A percentile compares a stretch with the other conserved stretches of the same genome.
Conservation (phyloP, 2,329 filamentous ascomycete species). For the Beauveria australis region DNA sequence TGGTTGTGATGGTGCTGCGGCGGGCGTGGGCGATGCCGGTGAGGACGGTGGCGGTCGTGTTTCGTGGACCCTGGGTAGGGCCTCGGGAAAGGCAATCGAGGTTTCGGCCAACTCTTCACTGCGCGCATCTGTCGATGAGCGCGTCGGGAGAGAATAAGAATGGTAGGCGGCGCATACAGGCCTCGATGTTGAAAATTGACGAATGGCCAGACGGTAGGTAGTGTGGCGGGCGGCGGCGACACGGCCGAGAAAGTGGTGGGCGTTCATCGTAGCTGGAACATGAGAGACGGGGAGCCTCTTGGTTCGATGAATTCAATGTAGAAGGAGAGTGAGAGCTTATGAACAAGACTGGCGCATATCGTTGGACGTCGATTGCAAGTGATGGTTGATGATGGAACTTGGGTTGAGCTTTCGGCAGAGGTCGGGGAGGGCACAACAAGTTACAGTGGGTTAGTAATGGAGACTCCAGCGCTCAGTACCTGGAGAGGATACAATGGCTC, state of each 20-base stretch:
- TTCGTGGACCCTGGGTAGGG: constrained; percentile 43
- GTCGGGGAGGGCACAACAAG: neutral
- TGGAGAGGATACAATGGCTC: neutral
- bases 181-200: constrained; percentile 33
- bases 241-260: constrained; percentile 31
- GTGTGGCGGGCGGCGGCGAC: constrained; percentile 31
- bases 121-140: constrained; percentile 31
- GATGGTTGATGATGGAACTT: constrained; percentile 4
- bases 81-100: constrained; percentile 37
- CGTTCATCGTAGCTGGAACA: constrained; percentile 31
- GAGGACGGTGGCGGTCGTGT: constrained; percentile 35
- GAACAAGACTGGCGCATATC: neutral
- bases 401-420: neutral
- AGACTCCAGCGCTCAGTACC: neutral
- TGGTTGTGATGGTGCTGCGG: constrained; percentile 13
- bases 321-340: neutral
- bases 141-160: constrained; percentile 41
- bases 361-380: neutral
- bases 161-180: constrained; percentile 35
- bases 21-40: constrained; percentile 12
- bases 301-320: neutral
- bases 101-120: constrained; percentile 38
- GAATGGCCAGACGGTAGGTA: constrained; percentile 29
- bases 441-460: constrained; percentile 5
- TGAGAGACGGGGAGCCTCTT: constrained; percentile 15